Evolutionary conservation across 2,329 filamentous ascomycete species (phyloP).

Genomic region (Trichoderma oligosporum): DNA sequence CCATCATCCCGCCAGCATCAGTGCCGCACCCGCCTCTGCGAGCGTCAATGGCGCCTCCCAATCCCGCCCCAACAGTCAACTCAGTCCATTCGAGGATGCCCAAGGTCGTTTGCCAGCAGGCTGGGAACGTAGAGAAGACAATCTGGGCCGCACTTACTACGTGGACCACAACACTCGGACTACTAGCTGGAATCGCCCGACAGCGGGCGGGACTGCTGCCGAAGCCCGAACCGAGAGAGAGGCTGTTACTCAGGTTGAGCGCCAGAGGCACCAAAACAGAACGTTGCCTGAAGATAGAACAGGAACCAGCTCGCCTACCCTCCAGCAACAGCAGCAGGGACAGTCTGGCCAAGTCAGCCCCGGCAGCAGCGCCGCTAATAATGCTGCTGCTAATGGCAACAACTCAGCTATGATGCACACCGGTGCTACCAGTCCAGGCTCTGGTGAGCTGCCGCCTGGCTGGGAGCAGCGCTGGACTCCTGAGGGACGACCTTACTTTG

Average conservation of each 20-base stretch:
- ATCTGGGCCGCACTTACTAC: constrained; percentile 92
- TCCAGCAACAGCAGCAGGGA: constrained; percentile 53
- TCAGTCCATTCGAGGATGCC: constrained; percentile 95
- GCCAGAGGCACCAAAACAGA: constrained; percentile 88
- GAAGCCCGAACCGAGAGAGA: constrained; percentile 73
- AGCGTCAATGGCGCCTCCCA: constrained; percentile 32
- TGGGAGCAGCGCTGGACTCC: constrained; percentile 97
- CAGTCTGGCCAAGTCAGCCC: constrained; percentile 36
- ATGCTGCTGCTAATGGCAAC: constrained; percentile 41
- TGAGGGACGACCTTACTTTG: constrained; percentile 92
- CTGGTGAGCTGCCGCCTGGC: constrained; percentile 87
- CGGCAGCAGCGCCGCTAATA: constrained; percentile 23
- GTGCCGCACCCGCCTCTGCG: constrained; percentile 33
- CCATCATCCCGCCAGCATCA: constrained; percentile 47
- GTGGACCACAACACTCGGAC: constrained; percentile 97
- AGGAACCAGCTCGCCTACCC: constrained; percentile 83
- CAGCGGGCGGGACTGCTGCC: constrained; percentile 70
- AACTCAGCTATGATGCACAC: constrained; percentile 84
- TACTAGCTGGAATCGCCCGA: constrained; percentile 92
- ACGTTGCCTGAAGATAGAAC: constrained; percentile 95
- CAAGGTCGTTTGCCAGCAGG: constrained; percentile 88
- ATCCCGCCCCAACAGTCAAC: constrained; percentile 39
- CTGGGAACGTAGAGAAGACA: constrained; percentile 95
- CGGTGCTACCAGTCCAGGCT: constrained; percentile 85
- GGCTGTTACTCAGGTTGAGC: constrained; percentile 87